These are phyloP conservation scores for Colletotrichum camelliae DNA, from an alignment of 2,329 filamentous ascomycete species.

Conservation along the genomic window DNA sequence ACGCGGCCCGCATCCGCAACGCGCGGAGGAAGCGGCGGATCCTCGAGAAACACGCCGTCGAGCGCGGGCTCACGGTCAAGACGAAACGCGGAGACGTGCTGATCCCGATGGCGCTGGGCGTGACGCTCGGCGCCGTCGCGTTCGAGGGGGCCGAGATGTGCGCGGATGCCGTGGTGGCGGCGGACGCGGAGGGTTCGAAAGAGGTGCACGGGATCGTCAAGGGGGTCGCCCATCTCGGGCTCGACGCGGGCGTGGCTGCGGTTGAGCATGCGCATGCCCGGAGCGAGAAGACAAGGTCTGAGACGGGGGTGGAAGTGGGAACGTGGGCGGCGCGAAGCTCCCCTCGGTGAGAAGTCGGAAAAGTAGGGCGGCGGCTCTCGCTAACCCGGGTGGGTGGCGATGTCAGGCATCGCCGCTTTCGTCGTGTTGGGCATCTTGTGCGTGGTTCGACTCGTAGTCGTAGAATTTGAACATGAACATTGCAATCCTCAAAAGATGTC, in stretches of 20 bases:
- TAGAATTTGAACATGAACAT: neutral
- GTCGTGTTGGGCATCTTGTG: neutral
- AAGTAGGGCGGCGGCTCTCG: neutral
- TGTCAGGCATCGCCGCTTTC: neutral
- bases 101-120: neutral
- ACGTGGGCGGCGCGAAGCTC: neutral
- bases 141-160: neutral
- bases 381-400: neutral
- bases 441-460: neutral
- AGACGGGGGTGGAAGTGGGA: neutral
- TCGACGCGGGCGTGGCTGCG: neutral
- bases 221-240: neutral
- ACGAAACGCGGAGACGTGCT: neutral
- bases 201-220: neutral
- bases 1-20: constrained; percentile 44
- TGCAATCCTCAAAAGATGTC: neutral
- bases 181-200: neutral
- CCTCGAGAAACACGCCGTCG: constrained; percentile 36
- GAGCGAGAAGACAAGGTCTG: neutral
- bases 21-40: constrained; percentile 47
- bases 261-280: neutral
- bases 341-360: neutral
- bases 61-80: neutral
- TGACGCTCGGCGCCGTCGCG: neutral
- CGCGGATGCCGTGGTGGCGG: neutral